Evolutionary conservation across 257 asterid species (phyloP).

Genomic region (Ophiorrhiza pumila): DNA sequence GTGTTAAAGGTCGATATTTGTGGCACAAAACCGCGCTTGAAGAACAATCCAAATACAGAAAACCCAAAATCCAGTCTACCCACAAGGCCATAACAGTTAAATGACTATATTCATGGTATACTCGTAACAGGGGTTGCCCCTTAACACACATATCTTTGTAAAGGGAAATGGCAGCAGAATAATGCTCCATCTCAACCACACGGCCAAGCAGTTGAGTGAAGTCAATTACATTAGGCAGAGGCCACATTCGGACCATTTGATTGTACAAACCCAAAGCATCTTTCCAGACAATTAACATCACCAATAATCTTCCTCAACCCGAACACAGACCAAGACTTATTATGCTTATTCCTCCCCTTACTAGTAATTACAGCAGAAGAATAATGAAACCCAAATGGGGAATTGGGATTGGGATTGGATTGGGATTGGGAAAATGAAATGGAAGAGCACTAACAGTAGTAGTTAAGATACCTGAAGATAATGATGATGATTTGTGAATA

Average conservation of each 20-base stretch:
- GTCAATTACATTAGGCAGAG: slow-evolving; percentile 19
- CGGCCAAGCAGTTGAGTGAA: neutral
- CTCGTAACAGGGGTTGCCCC: neutral
- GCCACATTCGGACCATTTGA: slow-evolving; percentile 3
- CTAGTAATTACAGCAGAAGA: no score
- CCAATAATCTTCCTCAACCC: no score
- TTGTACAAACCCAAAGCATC: no score
- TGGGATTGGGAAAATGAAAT: no score
- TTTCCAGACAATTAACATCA: no score
- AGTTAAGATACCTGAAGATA: neutral
- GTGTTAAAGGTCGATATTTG: slow-evolving; percentile 17
- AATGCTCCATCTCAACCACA: neutral
- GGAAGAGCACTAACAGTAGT: neutral
- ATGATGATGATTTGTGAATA: neutral
- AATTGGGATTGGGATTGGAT: no score
- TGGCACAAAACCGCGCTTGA: slow-evolving; percentile 29
- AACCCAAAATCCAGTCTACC: slow-evolving; percentile 15
- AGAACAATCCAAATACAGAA: slow-evolving; percentile 16
- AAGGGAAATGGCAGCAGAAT: neutral
- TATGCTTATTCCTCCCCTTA: no score
- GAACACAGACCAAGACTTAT: no score
- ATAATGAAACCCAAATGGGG: no score
- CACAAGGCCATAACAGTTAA: slow-evolving; percentile 11
- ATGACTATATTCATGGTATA: slow-evolving; percentile 3
- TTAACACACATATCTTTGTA: neutral